phyloP scores from a whole-genome alignment of 108 stramenopile genomes.

The Pinguiococcus pyrenoidosus region DNA sequence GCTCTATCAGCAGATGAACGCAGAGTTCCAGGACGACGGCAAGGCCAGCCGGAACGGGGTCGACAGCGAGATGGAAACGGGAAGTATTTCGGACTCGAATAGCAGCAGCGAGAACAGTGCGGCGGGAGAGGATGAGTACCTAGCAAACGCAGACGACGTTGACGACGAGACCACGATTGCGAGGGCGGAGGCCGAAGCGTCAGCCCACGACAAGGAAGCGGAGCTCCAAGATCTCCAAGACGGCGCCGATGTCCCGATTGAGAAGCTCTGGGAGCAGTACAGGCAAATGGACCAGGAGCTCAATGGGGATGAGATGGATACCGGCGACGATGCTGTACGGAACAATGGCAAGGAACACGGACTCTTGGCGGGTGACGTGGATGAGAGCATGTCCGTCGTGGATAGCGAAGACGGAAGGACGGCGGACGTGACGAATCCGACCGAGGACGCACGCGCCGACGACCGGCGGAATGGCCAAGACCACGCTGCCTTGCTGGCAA shows the following conservation, averaged over 20 bases:
- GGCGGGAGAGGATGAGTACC: constrained; percentile 6
- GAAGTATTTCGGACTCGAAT: not conserved
- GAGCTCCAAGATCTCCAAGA: not conserved
- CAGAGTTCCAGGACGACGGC: not conserved
- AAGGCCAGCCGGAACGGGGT: not conserved
- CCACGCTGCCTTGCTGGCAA: too few species aligned
- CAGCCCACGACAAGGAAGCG: not conserved
- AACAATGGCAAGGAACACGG: constrained; percentile 42
- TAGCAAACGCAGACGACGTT: not conserved
- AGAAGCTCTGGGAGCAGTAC: too few species aligned
- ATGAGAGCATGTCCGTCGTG: constrained; percentile 31
- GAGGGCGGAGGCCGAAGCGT: not conserved
- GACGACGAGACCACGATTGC: constrained; percentile 16
- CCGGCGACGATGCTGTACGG: constrained; percentile 43
- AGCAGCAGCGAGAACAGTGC: not conserved
- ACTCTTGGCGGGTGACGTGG: constrained; percentile 12
- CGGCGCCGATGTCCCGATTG: not conserved
- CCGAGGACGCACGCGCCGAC: too few species aligned
- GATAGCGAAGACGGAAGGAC: constrained; percentile 19
- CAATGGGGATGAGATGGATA: constrained; percentile 36
- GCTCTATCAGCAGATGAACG: constrained; percentile 10
- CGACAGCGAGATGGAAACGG: not conserved
- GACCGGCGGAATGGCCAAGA: too few species aligned
- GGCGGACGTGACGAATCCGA: constrained; percentile 1
- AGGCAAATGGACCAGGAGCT: not conserved